Evolutionary conservation across 2,329 filamentous ascomycete genomes (phyloP), one percentile per base, ranked within the genome.

Genomic region (Xenosphaeropsis pyriputrescens): DNA sequence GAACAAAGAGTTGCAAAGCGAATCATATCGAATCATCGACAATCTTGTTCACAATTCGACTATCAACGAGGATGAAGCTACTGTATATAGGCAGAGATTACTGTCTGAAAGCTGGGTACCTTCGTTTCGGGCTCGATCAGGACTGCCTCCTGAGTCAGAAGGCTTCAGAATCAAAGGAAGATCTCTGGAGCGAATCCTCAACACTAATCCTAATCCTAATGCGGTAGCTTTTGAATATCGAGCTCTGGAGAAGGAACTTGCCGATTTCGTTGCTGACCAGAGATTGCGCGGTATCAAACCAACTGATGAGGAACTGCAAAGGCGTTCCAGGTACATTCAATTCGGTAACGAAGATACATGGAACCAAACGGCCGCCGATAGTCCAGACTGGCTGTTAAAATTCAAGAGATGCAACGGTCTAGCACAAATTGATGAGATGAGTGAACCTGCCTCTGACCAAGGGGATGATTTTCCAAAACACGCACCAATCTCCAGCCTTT

Each of bases 341-440:
- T 77, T 74, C 52, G 71, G 74, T 34, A 67, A 63, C 41, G 70
- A 76, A 37, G 72, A 78, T 45, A 65, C 65, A 8, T 77, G 73
- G 72, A 77, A 77, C 44, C 73, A 76, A 47, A 79, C 73, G 2
- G 67, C 66, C 0, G 69, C 72, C 3, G 73, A 79, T 44, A 70
- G 72, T 42, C 44, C 57, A 2, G 52, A 60, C 3, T 75, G 72
- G 67, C 57, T 78, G 2, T 51, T 57, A 3, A 56, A 61, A 11
- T 78, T 78, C 55, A 68, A 62, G 41, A 52, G 29, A 15, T 49
- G 39, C 33, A 48, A 40, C 39, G 49, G 38, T 42, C 53, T 36
- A 38, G 50, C 17, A 38, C 47, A 47, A 8, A 35, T 34, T 13
- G 43, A 46, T 26, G 43, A 40, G 2, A 37, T 41, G 15, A 30